Conservation (phyloP, 2,329 filamentous ascomycete genomes). For the Stachybotrys chlorohalonatus region DNA sequence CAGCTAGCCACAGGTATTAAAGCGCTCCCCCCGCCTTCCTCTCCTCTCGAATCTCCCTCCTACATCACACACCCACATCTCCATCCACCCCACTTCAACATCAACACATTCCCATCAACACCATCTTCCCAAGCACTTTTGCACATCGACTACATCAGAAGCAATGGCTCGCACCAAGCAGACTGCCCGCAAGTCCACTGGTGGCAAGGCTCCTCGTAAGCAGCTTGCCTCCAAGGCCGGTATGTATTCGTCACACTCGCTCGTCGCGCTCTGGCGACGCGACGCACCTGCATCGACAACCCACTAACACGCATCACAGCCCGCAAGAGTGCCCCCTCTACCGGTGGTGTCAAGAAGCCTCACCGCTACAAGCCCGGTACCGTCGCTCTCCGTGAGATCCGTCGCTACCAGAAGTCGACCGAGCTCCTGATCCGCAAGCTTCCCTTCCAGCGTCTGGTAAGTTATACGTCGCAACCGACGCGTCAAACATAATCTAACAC, state of each 20-base stretch:
- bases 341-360: slow-evolving; percentile 95
- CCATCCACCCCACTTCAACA: slow-evolving; percentile 18
- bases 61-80: slow-evolving; percentile 31
- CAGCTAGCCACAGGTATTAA: slow-evolving; percentile 28
- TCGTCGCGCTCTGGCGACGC: neutral
- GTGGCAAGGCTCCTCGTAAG: slow-evolving; percentile 79
- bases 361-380: slow-evolving; percentile 87
- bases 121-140: slow-evolving; percentile 10
- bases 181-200: slow-evolving; percentile 66
- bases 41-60: slow-evolving; percentile 26
- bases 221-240: slow-evolving; percentile 97
- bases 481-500: slow-evolving; percentile 4
- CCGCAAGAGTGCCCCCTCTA: slow-evolving; percentile 95
- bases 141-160: slow-evolving; percentile 17
- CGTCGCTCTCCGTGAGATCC: slow-evolving; percentile 96
- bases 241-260: slow-evolving; percentile 9
- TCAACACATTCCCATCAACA: slow-evolving; percentile 10
- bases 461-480: slow-evolving; percentile 10
- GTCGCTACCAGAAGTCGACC: slow-evolving; percentile 95
- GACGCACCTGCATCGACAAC: slow-evolving; percentile 3
- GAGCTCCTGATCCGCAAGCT: slow-evolving; percentile 96
- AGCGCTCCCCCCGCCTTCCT: slow-evolving; percentile 33
- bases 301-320: slow-evolving; percentile 25
- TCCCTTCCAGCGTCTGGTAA: slow-evolving; percentile 88
- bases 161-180: slow-evolving; percentile 59